Evolutionary conservation across 768 basidiomycete genomes (phyloP), one percentile per base, ranked within the genome.

Genomic region (Hygrocybe punicea): DNA sequence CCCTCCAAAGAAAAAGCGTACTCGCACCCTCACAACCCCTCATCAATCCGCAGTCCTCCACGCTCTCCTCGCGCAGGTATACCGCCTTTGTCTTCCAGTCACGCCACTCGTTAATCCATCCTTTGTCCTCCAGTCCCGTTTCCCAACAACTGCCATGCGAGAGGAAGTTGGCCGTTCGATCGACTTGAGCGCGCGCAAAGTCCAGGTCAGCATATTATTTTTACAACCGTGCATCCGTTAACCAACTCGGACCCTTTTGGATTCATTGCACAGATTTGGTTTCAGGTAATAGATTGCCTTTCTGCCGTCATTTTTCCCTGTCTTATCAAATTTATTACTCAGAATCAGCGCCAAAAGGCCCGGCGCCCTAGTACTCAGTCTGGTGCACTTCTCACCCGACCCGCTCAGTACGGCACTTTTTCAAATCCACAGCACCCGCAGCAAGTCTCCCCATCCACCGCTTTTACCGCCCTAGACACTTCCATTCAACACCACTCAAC

Each of bases 31-130:
- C 55, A 93, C 91, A 39, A 93, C 91, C 8, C 89, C 91, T 7
- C 89, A 93, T 65, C 91, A 93, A 68, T 85, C 91, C 54, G 87
- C 89, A 11, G 91, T 91, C n/a, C 78, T 93, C 17, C 90, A 92
- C 63, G 87, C 87, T 4, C 79, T 93, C 46, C 81, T 93, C n/a
- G 87, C 89, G 33, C 85, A 92, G 84, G 91, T 92, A 73, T 62
- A 71, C 57, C 45, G 54, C 58, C 62, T 58, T 53, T 40, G 92
- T 91, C 93, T 91, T 53, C 87, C 89, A 35, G 93, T 93, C 71
- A 91, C 92, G 4, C 58, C 40, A 56, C 25, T 57, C 56, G 55
- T 53, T 60, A 53, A 60, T 21, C 62, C 6, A 37, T 49, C 16
- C 29, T 58, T 35, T 36, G 21, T 40, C 35, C 23, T 2, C 42